Conservation (phyloP, 2,329 filamentous ascomycete species). For the Aspergillus fijiensis region DNA sequence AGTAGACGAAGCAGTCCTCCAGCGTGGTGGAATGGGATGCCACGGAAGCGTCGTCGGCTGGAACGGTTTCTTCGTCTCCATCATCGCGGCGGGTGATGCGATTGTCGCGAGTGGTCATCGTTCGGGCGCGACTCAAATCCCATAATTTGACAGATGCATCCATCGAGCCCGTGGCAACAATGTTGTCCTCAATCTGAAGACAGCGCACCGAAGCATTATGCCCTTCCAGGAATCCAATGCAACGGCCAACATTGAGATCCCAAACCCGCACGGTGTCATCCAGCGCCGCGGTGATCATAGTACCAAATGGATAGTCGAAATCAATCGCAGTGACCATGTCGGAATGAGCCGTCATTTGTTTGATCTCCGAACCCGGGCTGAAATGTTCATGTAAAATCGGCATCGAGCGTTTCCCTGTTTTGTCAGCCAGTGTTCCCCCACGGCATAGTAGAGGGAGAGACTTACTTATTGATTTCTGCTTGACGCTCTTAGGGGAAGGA, state of each 20-base stretch:
- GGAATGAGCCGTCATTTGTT: slow-evolving; percentile 82
- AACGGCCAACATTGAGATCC: slow-evolving; percentile 91
- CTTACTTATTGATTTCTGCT: slow-evolving; percentile 46
- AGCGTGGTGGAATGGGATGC: slow-evolving; percentile 71
- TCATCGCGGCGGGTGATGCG: slow-evolving; percentile 52
- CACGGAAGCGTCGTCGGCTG: slow-evolving; percentile 43
- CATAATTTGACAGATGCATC: slow-evolving; percentile 93
- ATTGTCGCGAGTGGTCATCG: slow-evolving; percentile 68
- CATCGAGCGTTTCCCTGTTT: slow-evolving; percentile 69
- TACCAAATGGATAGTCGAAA: slow-evolving; percentile 96
- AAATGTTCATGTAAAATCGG: slow-evolving; percentile 95
- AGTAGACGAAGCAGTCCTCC: slow-evolving; percentile 85
- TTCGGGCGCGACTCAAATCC: slow-evolving; percentile 88
- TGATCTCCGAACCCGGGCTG: slow-evolving; percentile 82
- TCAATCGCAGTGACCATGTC: slow-evolving; percentile 88
- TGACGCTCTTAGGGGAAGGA: slow-evolving; percentile 59
- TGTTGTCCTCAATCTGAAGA: slow-evolving; percentile 91
- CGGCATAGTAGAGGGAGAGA: background rate
- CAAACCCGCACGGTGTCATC: slow-evolving; percentile 95
- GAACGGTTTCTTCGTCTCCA: slow-evolving; percentile 42
- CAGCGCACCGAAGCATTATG: slow-evolving; percentile 92
- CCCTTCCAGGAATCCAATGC: slow-evolving; percentile 86
- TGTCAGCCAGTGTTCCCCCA: slow-evolving; percentile 29
- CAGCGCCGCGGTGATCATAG: slow-evolving; percentile 84
- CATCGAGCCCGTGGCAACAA: slow-evolving; percentile 89